These are phyloP conservation scores for Nannizzia gypsea DNA, from an alignment of 2,329 filamentous ascomycete species.

Conservation along the genomic window DNA sequence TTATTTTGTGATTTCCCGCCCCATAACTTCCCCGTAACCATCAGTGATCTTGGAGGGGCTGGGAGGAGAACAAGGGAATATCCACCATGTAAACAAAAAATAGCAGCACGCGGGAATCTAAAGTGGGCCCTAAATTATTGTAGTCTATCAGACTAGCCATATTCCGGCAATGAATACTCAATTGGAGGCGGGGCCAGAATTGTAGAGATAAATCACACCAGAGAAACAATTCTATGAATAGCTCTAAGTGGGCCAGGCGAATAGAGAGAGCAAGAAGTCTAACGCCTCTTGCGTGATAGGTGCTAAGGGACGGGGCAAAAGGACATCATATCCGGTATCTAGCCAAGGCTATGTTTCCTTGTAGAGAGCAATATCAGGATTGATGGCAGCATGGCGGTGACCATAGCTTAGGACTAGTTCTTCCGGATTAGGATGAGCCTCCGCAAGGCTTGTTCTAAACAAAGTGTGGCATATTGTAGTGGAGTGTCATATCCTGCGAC, in stretches of 20 bases:
- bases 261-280: neutral
- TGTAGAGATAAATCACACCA: neutral
- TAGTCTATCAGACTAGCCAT: neutral
- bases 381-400: neutral
- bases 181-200: neutral
- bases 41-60: neutral
- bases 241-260: neutral
- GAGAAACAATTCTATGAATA: neutral
- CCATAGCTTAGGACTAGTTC: neutral
- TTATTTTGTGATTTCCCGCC: neutral
- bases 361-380: neutral
- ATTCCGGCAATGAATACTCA: neutral
- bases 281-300: neutral
- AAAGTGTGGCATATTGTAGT: slow-evolving; percentile 5
- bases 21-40: no score
- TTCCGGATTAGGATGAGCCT: slow-evolving; percentile 1
- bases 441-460: neutral
- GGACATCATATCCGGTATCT: neutral
- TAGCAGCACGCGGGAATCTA: neutral
- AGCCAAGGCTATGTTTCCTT: neutral
- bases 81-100: neutral
- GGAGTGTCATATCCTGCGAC: neutral
- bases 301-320: neutral
- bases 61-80: neutral
- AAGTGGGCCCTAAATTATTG: neutral